These are phyloP conservation scores for Rutidosis leptorrhynchoides DNA, from an alignment of 129 eudicot genomes.

Conservation along the genomic window DNA sequence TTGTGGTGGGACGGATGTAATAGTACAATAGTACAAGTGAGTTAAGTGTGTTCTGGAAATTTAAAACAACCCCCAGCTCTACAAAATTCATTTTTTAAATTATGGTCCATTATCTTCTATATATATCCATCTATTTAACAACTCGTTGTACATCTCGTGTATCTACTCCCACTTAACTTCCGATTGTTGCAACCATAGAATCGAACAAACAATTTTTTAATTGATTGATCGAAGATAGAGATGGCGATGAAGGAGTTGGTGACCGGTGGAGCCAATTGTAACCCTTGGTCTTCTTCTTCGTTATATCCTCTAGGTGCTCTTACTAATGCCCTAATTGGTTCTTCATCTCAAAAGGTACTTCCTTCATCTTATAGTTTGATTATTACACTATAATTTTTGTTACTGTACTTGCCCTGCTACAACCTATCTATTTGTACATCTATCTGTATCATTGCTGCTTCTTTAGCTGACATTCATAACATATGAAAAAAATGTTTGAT, in stretches of 20 bases:
- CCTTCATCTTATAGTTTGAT: neutral
- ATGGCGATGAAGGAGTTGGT: constrained; percentile 96
- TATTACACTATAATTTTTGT: too few relatives aligned
- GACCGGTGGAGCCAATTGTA: constrained; percentile 70
- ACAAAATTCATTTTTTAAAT: too few relatives aligned
- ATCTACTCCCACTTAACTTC: neutral
- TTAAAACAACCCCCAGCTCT: too few relatives aligned
- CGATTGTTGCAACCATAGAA: constrained; percentile 1
- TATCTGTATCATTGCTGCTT: neutral
- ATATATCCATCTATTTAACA: neutral
- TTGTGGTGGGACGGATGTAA: too few relatives aligned
- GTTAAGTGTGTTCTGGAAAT: too few relatives aligned
- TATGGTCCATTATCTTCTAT: neutral
- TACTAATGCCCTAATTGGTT: constrained; percentile 77
- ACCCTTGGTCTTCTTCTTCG: constrained; percentile 70
- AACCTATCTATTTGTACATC: neutral
- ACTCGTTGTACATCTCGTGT: neutral
- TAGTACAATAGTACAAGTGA: too few relatives aligned
- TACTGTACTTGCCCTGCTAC: neutral
- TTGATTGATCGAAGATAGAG: neutral
- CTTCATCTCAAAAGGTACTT: constrained; percentile 83
- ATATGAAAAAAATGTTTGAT: too few relatives aligned
- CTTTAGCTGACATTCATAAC: neutral
- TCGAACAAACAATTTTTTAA: neutral
- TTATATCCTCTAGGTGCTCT: constrained; percentile 86